Percentiles rank a stretch among this genome's conserved stretches.
These are phyloP conservation scores for Primulina eburnea DNA, from an alignment of 257 asterid genomes.

Conservation along the genomic window DNA sequence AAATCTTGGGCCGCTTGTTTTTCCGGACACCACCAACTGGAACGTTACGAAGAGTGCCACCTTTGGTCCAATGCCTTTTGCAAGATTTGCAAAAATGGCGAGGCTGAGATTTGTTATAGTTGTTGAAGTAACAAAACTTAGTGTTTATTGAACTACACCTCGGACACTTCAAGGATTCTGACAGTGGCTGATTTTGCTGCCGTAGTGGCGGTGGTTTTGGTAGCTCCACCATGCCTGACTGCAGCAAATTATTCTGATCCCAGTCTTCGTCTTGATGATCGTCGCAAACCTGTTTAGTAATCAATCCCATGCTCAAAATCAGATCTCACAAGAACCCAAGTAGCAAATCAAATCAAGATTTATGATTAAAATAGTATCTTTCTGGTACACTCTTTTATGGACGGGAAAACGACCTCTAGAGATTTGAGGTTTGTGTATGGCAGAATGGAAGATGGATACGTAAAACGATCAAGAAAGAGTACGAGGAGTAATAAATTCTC, in stretches of 20 bases:
- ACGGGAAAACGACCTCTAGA: not conserved
- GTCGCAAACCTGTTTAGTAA: slow-evolving; percentile 28
- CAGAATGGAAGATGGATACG: slow-evolving; percentile 15
- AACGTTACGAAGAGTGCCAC: slow-evolving; percentile 32
- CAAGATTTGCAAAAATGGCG: slow-evolving; percentile 32
- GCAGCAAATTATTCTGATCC: slow-evolving; percentile 11
- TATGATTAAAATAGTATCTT: not conserved
- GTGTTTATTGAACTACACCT: slow-evolving; percentile 30
- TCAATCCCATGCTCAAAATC: slow-evolving; percentile 35
- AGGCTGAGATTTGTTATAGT: slow-evolving; percentile 36
- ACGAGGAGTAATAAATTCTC: slow-evolving; percentile 27
- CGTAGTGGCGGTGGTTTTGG: slow-evolving; percentile 17
- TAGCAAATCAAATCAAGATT: not conserved
- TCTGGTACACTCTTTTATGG: not conserved
- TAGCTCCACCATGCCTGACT: slow-evolving; percentile 9
- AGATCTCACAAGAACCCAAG: not conserved
- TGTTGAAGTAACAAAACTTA: slow-evolving; percentile 31
- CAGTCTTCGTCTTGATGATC: slow-evolving; percentile 23
- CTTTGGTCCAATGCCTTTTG: slow-evolving; percentile 35
- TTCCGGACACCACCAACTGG: slow-evolving; percentile 29
- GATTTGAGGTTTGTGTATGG: slow-evolving; percentile 23
- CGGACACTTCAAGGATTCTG: slow-evolving; percentile 27
- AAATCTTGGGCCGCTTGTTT: slow-evolving; percentile 21
- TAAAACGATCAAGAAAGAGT: slow-evolving; percentile 11
- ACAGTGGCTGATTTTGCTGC: slow-evolving; percentile 20